Base-by-base conservation (phyloP, 768 basidiomycete genomes). In the Rickenella mellea region DNA sequence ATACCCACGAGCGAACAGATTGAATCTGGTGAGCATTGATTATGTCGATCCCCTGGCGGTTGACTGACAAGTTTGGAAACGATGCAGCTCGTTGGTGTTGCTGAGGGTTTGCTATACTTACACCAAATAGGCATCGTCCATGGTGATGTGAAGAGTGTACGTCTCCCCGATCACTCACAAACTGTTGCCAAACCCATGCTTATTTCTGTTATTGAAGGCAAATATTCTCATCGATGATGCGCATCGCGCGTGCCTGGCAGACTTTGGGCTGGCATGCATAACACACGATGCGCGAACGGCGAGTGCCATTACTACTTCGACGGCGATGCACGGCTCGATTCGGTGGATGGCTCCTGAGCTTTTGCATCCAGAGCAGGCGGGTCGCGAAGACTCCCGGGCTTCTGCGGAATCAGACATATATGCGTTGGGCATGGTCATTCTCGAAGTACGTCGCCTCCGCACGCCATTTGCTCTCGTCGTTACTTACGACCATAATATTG, bases 121-220 rank as follows among this genome's bases (percentile, higher is more conserved):
- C 47, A 48, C 28, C 12, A 22, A 1, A 14, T 22, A 8, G 39
- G 45, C 5, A 28, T 48, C 14, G 27, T 48, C 22, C 47, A 48
- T 15, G 47, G 47, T 15, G 47, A 48, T 28, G 8, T 48, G 6
- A 46, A 47, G 22, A 42, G 39, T 22, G 47, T 45, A 35, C 17
- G 14, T 29, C 8, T 15, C 26, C 33, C 26, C 11, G 10, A 47
- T 38, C 10, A 27, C 1, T 9, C n/a, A 15, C 9, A 21, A n/a
- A 3, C 24, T 15, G 19, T 19, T n/a, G 28, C 19, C 6, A 10
- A 4, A n/a, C 12, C 12, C 21, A 9, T 27, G 27, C 14, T 19
- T 10, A n/a, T 11, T 15, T 12, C 10, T 24, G 17, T 42, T 21
- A 29, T 14, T n/a, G 6, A 17, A 45, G 47, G 39, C 27, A 17